Conservation (phyloP, 179 eudicot species). For the Carnegiea gigantea region DNA sequence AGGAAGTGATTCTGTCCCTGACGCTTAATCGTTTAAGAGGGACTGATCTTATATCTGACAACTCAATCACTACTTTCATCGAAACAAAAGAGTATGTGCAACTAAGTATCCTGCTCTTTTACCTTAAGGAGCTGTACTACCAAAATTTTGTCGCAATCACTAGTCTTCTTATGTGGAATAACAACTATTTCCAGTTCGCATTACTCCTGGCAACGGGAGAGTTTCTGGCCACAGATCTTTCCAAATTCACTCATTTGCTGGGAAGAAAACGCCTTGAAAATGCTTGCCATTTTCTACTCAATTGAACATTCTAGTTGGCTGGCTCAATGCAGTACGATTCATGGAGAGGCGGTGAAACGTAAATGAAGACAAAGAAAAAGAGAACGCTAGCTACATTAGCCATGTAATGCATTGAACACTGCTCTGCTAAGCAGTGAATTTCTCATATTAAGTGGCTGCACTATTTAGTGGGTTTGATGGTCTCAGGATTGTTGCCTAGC, state of each 20-base stretch:
- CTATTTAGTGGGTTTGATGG: not conserved
- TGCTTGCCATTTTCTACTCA: not conserved
- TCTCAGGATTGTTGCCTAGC: not conserved
- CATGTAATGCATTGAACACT: not conserved
- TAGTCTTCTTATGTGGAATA: not conserved
- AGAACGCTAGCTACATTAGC: not conserved
- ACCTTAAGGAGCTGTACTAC: not conserved
- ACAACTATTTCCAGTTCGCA: not conserved
- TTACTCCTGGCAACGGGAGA: not conserved
- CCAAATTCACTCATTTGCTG: not conserved
- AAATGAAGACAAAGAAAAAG: not conserved
- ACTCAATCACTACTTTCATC: slow-evolving; percentile 74
- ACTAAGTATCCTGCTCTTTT: not conserved
- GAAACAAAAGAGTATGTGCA: slow-evolving; percentile 71
- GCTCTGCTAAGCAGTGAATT: not conserved
- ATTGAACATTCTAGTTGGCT: not conserved
- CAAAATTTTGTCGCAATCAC: not conserved
- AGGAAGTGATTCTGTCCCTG: slow-evolving; percentile 79
- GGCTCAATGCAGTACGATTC: not conserved
- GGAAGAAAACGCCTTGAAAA: not conserved
- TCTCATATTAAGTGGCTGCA: not conserved
- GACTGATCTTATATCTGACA: slow-evolving; percentile 40
- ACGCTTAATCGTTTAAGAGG: slow-evolving; percentile 82
- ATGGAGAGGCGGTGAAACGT: not conserved
- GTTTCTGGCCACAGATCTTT: not conserved